Base-by-base conservation (phyloP, 257 asterid species). In the Echium plantagineum region DNA sequence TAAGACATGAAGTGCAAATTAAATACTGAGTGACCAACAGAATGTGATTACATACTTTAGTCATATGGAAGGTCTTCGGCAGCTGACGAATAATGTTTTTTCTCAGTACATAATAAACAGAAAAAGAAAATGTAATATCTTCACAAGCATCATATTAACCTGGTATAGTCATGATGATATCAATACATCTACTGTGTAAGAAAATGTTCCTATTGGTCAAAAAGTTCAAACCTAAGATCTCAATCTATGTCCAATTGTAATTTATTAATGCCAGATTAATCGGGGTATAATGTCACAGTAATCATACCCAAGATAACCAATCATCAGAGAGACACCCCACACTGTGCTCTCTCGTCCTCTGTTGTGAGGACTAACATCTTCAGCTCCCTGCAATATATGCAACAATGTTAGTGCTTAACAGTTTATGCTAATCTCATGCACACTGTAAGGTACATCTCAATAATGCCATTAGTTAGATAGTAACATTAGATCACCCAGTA, bases 321-420 rank as follows among this genome's bases (percentile, higher is more conserved):
- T 52, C 99, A 93, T 93, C 80, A 93, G 77, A 70, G 95, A 83
- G 70, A 93, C 97, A 71, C 99, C 99, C 99, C 97, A 93, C 63
- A 84, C 86, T 24, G 97, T 93, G 86, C 90, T 93, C 71, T 89
- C 97, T 70, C 90, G 77, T 75, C 95, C 99, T 69, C 73, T 78
- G 63, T 69, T 83, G 79, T 81, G 80, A 8, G 96, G 99, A 74
- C 81, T 93, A 72, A 78, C 58, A 69, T 93, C 99, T 64, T 77
- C 90, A 52, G 76, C 94, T 62, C 83, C 90, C 99, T 93, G 66
- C 75, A 77, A 57, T 69, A 61, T 53, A 63, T 55, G 65, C 69
- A 67, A 66, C 52, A 73, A 54, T 49, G 55, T 60, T 59, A 58
- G 58, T 38, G 51, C 60, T 56, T 22, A 28, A 56, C 19, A 53